Conservation (phyloP, 306 rosid species). For the Herpetospermum pedunculosum region DNA sequence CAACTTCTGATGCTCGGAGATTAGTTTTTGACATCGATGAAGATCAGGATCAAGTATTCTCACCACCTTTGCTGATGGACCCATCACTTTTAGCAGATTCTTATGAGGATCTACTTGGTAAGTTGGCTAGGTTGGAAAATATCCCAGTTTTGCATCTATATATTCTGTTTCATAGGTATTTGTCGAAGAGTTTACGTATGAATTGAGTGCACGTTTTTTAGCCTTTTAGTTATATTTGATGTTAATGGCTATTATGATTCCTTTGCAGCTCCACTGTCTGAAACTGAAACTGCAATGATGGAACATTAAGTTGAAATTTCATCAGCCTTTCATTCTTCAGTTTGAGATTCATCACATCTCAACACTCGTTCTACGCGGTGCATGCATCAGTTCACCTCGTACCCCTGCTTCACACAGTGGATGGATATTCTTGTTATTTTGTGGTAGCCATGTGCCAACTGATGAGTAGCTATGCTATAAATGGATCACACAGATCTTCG, state of each 20-base stretch:
- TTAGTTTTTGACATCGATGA: conserved; percentile 65
- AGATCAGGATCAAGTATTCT: conserved; percentile 71
- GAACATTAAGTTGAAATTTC: conserved; percentile 43
- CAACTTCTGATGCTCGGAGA: conserved; percentile 48
- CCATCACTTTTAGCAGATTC: conserved; percentile 59
- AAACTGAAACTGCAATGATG: conserved; percentile 91
- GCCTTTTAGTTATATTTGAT: background rate
- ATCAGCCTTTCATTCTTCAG: conserved; percentile 12
- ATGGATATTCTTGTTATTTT: background rate
- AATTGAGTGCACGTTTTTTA: background rate
- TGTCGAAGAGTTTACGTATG: background rate
- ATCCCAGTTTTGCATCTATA: background rate
- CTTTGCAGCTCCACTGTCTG: conserved; percentile 89
- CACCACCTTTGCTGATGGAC: conserved; percentile 87
- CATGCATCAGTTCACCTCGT: background rate
- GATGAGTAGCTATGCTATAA: background rate
- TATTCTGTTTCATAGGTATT: background rate
- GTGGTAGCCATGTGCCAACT: background rate
- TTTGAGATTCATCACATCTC: background rate
- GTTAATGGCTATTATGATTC: conserved; percentile 14
- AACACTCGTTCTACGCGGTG: background rate
- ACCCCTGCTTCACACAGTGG: background rate
- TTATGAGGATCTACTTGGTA: conserved; percentile 92
- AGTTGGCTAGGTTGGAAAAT: conserved; percentile 16
- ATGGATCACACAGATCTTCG: background rate